Conservation (phyloP, 208 protist species). For the Wallacemonas collosoma region DNA sequence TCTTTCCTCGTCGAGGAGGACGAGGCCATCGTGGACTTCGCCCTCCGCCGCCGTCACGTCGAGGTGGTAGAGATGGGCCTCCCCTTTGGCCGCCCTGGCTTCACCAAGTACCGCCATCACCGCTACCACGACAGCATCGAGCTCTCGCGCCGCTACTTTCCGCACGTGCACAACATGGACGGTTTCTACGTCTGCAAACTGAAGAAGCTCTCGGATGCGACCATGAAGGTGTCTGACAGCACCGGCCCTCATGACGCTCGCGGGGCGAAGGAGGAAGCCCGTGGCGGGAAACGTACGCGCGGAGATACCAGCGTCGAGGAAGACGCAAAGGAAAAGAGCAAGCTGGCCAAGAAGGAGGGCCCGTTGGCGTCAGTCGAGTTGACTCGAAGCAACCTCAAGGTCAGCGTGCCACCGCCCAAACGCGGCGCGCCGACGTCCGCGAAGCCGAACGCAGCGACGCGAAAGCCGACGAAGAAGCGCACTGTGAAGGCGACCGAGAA, state of each 20-base stretch:
- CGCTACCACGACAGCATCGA: conserved; percentile 81
- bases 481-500: too few species aligned
- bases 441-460: background rate
- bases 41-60: conserved; percentile 91
- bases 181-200: conserved; percentile 99
- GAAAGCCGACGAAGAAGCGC: background rate
- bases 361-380: background rate
- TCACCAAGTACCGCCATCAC: conserved; percentile 86
- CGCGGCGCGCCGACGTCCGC: background rate
- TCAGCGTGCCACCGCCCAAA: conserved; percentile 44
- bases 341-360: too few species aligned
- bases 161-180: conserved; percentile 99
- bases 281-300: conserved; percentile 18
- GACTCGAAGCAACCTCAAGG: conserved; percentile 18
- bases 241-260: background rate
- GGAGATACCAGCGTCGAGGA: conserved; percentile 21
- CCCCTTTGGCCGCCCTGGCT: conserved; percentile 94
- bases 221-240: conserved; percentile 15
- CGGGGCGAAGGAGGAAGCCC: background rate
- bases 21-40: conserved; percentile 98
- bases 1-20: conserved; percentile 98
- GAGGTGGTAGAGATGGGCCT: conserved; percentile 95
- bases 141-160: conserved; percentile 93
- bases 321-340: background rate
- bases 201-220: conserved; percentile 87